Evolutionary conservation across 2,329 filamentous ascomycete genomes (phyloP).

Genomic region (Penicillium thymicola): DNA sequence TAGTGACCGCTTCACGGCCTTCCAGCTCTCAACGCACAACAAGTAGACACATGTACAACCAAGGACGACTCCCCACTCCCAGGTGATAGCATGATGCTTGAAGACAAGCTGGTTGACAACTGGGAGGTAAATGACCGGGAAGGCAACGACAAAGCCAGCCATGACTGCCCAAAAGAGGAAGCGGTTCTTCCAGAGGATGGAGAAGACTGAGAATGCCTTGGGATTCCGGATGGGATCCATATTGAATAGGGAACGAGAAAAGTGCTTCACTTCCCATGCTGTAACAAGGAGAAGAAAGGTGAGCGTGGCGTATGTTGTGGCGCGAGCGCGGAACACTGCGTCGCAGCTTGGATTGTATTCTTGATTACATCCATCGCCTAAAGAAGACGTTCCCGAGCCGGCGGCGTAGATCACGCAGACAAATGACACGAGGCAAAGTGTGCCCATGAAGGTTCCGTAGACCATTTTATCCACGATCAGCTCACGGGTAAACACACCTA

Average conservation of each 20-base stretch:
- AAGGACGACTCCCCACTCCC: constrained; percentile 69
- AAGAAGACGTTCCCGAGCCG: constrained; percentile 44
- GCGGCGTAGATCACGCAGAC: constrained; percentile 39
- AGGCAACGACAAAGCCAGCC: constrained; percentile 53
- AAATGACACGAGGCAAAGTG: constrained; percentile 42
- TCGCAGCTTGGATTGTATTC: constrained; percentile 49
- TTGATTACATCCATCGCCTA: constrained; percentile 56
- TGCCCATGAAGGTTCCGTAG: constrained; percentile 47
- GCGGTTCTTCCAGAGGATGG: constrained; percentile 66
- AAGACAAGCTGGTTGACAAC: constrained; percentile 63
- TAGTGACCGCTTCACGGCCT: constrained; percentile 57
- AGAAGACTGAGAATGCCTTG: constrained; percentile 61
- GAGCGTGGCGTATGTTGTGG: constrained; percentile 69
- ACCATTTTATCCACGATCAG: constrained; percentile 43
- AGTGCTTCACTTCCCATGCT: constrained; percentile 74
- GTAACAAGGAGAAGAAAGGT: constrained; percentile 73
- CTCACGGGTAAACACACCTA: constrained; percentile 42
- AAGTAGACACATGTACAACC: constrained; percentile 60
- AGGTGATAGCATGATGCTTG: constrained; percentile 61
- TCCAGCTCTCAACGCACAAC: constrained; percentile 61
- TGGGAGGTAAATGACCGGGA: constrained; percentile 64
- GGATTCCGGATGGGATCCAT: constrained; percentile 55
- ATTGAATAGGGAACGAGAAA: constrained; percentile 70
- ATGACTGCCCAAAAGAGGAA: constrained; percentile 66
- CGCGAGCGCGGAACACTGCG: constrained; percentile 64